Percentiles rank a stretch among this genome's conserved stretches.
Conservation (phyloP, 1,284 basidiomycete species). For the Rhodotorula sp. region DNA sequence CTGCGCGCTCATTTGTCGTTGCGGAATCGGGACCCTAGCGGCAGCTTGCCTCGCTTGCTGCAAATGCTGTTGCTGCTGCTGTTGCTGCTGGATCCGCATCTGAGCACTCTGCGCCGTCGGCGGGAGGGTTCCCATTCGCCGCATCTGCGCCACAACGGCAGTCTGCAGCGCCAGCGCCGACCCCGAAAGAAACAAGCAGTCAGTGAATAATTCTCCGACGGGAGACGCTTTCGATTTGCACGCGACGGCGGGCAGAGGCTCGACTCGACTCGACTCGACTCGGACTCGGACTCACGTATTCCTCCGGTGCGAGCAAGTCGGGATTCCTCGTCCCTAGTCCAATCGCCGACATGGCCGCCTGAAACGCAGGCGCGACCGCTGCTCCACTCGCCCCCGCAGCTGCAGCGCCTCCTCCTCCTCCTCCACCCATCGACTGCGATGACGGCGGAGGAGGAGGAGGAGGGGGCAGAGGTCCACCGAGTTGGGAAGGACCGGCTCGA, state of each 20-base stretch:
- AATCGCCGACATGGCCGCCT: conserved; percentile 30
- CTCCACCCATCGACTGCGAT: not conserved
- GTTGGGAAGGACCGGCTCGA: not conserved
- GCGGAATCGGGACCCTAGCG: not conserved
- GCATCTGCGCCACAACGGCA: conserved; percentile 32
- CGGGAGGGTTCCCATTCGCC: conserved; percentile 32
- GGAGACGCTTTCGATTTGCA: not conserved
- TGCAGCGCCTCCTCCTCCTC: not conserved
- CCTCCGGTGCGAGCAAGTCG: conserved; percentile 28
- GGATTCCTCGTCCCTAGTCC: conserved; percentile 34
- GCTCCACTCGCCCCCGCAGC: not conserved
- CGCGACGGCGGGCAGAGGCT: too few relatives aligned
- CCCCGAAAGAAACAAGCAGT: not conserved
- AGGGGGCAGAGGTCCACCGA: too few relatives aligned
- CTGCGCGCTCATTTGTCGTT: conserved; percentile 1
- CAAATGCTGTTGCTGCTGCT: conserved; percentile 11
- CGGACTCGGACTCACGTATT: conserved; percentile 24
- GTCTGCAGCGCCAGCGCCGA: conserved; percentile 5
- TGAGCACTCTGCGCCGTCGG: conserved; percentile 15
- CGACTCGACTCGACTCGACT: too few relatives aligned
- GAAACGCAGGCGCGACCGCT: conserved; percentile 3
- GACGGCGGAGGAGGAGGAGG: not conserved
- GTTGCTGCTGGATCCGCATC: conserved; percentile 8
- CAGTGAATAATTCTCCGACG: not conserved
- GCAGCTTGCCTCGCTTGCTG: not conserved